Base-by-base conservation (phyloP, 2,329 filamentous ascomycete species). In the Metarhizium album region DNA sequence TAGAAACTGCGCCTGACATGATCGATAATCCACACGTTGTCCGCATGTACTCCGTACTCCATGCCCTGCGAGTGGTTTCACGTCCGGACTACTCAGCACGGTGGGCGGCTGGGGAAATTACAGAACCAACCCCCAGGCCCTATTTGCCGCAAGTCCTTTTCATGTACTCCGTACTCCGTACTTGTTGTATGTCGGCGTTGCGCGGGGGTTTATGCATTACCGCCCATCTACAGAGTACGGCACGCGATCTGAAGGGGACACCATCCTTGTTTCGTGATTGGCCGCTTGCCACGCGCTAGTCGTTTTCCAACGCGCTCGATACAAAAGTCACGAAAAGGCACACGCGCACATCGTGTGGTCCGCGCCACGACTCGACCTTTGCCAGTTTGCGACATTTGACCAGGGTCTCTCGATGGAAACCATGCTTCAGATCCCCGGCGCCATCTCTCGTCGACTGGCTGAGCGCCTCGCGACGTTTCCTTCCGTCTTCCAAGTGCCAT, bases 51-150 rank as follows among this genome's bases (percentile, higher is more conserved):
- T n/a, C n/a, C n/a, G n/a, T n/a, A n/a, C n/a, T n/a, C n/a, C n/a
- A n/a, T n/a, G n/a, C n/a, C n/a, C n/a, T n/a, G n/a, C n/a, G n/a
- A n/a, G n/a, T n/a, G n/a, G n/a, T n/a, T n/a, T n/a, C n/a, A n/a
- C n/a, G n/a, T n/a, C n/a, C n/a, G n/a, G n/a, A n/a, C n/a, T n/a
- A n/a, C n/a, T n/a, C 27, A 29, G 27, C 27, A n/a, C 27, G 27
- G 11, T 5, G 46, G 35, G 46, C 46, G 46, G 46, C 46, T 48
- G 46, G 46, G 35, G 46, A 48, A 35, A 48, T 48, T 48, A 18
- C 27, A 29, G 27, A 29, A 9, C 27, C 27, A 29, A 6, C 27
- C n/a, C n/a, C n/a, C n/a, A n/a, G n/a, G n/a, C n/a, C n/a, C n/a
- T n/a, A n/a, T n/a, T n/a, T n/a, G n/a, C n/a, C n/a, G n/a, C 27